phyloP scores from a whole-genome alignment of 768 basidiomycete genomes.

The Chalciporus pseudorubinellus region DNA sequence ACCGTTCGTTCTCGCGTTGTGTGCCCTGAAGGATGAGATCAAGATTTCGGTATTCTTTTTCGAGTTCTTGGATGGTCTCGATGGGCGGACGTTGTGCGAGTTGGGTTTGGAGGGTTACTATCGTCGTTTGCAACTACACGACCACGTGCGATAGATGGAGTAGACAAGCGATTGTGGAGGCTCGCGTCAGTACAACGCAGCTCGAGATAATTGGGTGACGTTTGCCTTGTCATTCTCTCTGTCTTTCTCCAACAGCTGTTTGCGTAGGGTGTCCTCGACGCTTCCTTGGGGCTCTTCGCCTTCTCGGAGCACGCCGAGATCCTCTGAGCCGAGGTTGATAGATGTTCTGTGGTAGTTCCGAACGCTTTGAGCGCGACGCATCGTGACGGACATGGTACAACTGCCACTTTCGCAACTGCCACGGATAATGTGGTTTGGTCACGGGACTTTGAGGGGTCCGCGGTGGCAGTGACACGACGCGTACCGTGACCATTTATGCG shows the following conservation, averaged over 20 bases:
- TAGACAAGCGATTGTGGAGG: background rate
- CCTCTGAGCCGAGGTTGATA: conserved; percentile 45
- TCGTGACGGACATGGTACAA: conserved; percentile 23
- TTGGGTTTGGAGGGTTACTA: conserved; percentile 62
- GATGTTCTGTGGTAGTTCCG: conserved; percentile 56
- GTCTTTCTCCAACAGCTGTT: conserved; percentile 64
- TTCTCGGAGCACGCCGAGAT: conserved; percentile 60
- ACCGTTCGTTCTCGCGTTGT: conserved; percentile 81
- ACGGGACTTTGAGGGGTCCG: too few relatives aligned
- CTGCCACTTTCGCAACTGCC: too few relatives aligned
- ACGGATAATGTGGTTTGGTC: too few relatives aligned
- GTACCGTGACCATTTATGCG: too few relatives aligned
- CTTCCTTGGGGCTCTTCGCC: conserved; percentile 44
- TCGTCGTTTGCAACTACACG: conserved; percentile 56
- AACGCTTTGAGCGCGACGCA: conserved; percentile 66
- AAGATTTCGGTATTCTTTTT: conserved; percentile 72
- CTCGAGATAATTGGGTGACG: background rate
- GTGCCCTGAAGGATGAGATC: conserved; percentile 78
- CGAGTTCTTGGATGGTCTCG: conserved; percentile 60
- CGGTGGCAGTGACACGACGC: too few relatives aligned
- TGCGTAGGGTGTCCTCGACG: conserved; percentile 56
- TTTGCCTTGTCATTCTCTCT: conserved; percentile 67
- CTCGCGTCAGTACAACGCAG: too few relatives aligned
- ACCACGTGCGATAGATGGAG: background rate
- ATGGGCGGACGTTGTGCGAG: conserved; percentile 66